phyloP scores from a whole-genome alignment of 2,329 filamentous ascomycete species.

The Falciphora oryzae region DNA sequence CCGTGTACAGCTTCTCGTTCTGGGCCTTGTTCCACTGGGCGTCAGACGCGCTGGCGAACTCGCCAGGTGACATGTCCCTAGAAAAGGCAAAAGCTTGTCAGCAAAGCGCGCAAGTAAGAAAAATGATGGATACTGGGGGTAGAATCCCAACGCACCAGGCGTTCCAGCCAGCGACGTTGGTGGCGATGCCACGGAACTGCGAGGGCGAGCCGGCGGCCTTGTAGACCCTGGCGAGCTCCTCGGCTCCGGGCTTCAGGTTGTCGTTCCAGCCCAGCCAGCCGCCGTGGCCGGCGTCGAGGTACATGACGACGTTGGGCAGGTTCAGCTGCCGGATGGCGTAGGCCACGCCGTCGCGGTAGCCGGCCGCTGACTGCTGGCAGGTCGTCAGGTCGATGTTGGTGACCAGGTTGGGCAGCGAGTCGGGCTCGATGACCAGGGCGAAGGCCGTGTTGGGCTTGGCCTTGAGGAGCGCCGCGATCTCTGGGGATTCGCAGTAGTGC shows the following conservation, averaged over 20 bases:
- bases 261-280: constrained; percentile 60
- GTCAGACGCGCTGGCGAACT: constrained; percentile 35
- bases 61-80: constrained; percentile 27
- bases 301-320: constrained; percentile 56
- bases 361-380: constrained; percentile 46
- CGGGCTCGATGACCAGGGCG: constrained; percentile 47
- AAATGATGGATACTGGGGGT: constrained; percentile 16
- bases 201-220: constrained; percentile 30
- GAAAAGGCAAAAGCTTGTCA: background rate
- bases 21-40: constrained; percentile 34
- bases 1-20: constrained; percentile 38
- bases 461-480: constrained; percentile 45
- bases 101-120: background rate
- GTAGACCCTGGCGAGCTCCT: constrained; percentile 34
- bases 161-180: constrained; percentile 36
- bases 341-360: constrained; percentile 48
- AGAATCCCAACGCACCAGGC: constrained; percentile 16
- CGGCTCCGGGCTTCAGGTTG: constrained; percentile 38
- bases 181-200: constrained; percentile 32
- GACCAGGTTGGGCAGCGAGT: constrained; percentile 56
- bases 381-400: constrained; percentile 51
- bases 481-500: constrained; percentile 18
- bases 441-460: constrained; percentile 46
- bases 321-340: constrained; percentile 53
- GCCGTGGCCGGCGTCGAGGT: constrained; percentile 57